These are phyloP conservation scores for Punctularia strigosozonata DNA, from an alignment of 768 basidiomycete species.

Conservation along the genomic window DNA sequence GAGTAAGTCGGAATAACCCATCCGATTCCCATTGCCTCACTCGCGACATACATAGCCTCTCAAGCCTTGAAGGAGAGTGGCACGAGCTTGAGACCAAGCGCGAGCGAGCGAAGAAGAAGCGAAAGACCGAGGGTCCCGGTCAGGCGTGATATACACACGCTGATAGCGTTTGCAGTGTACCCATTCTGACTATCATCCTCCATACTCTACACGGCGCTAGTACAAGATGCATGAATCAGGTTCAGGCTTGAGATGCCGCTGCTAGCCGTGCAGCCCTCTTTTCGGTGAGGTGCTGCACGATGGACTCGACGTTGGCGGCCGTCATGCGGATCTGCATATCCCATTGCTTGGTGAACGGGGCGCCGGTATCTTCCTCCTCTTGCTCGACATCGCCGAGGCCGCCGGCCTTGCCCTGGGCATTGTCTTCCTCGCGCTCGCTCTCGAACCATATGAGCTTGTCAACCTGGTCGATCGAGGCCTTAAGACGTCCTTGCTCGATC, in stretches of 20 bases:
- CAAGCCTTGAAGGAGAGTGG: conserved; percentile 86
- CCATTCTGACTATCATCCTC: too few species aligned
- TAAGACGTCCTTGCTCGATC: conserved; percentile 94
- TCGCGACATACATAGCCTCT: conserved; percentile 36
- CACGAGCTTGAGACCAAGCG: conserved; percentile 95
- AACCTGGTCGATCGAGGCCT: conserved; percentile 93
- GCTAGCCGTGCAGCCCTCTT: conserved; percentile 47
- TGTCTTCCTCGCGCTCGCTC: conserved; percentile 73
- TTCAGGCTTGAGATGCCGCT: conserved; percentile 11
- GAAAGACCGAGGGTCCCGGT: conserved; percentile 58
- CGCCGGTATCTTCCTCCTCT: conserved; percentile 78
- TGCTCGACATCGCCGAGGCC: conserved; percentile 83
- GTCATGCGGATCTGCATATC: conserved; percentile 87
- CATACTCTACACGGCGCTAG: neutral
- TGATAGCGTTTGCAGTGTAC: conserved; percentile 15
- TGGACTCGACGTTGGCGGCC: conserved; percentile 77
- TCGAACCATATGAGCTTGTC: conserved; percentile 93
- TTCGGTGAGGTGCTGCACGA: conserved; percentile 72
- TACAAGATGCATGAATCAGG: neutral
- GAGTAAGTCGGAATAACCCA: conserved; percentile 68
- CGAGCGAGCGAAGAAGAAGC: conserved; percentile 74
- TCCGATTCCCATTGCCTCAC: neutral
- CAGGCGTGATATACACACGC: conserved; percentile 7
- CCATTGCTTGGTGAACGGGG: conserved; percentile 91
- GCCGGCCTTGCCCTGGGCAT: conserved; percentile 89